phyloP scores from a whole-genome alignment of 1,284 basidiomycete species.

The Apiotrichum brassicae region DNA sequence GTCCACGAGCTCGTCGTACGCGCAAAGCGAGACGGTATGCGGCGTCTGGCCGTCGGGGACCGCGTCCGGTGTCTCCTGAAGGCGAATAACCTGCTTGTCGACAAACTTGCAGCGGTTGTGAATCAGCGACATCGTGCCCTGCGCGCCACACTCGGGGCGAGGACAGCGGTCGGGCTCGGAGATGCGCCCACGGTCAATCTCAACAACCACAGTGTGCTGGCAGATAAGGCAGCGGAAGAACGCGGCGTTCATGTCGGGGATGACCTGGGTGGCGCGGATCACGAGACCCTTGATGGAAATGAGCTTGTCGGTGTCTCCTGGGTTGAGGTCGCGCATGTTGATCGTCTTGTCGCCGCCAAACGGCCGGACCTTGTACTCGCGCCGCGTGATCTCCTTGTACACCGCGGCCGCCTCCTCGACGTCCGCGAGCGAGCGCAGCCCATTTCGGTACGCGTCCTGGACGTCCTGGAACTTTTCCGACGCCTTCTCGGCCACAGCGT shows the following conservation, averaged over 20 bases:
- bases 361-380: conserved; percentile 85
- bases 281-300: conserved; percentile 93
- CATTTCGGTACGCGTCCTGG: conserved; percentile 9
- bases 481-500: conserved; percentile 74
- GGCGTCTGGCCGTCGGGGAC: conserved; percentile 98
- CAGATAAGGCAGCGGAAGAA: conserved; percentile 98
- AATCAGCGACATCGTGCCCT: conserved; percentile 87
- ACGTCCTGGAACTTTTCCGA: conserved; percentile 64
- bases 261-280: conserved; percentile 93
- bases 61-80: conserved; percentile 96
- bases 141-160: conserved; percentile 78
- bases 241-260: conserved; percentile 95
- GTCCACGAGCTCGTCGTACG: conserved; percentile 96
- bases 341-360: conserved; percentile 68
- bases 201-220: conserved; percentile 87
- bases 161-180: conserved; percentile 87
- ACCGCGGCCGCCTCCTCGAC: conserved; percentile 65
- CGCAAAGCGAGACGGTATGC: conserved; percentile 90
- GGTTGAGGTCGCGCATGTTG: conserved; percentile 89
- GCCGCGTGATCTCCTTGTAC: conserved; percentile 71
- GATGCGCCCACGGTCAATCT: conserved; percentile 94
- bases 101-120: conserved; percentile 97
- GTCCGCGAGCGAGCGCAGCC: conserved; percentile 29
- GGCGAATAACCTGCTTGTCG: conserved; percentile 86
- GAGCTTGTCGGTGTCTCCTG: conserved; percentile 90